These are phyloP conservation scores for Pseudopithomyces maydicus DNA, from an alignment of 2,329 filamentous ascomycete genomes.

Conservation along the genomic window DNA sequence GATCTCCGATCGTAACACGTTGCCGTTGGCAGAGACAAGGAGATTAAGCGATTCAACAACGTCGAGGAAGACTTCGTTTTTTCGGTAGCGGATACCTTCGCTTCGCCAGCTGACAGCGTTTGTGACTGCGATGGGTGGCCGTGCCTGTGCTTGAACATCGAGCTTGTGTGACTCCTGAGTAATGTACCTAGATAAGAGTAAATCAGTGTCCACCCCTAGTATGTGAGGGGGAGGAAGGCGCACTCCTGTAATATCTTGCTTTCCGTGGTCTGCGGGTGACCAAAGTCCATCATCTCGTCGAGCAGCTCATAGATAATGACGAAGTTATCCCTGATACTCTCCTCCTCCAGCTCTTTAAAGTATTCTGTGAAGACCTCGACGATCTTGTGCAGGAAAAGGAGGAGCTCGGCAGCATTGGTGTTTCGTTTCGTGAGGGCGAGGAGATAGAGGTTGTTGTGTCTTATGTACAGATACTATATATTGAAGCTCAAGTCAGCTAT, in stretches of 20 bases:
- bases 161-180: slow-evolving; percentile 99
- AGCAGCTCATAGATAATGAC: slow-evolving; percentile 98
- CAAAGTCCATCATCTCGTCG: slow-evolving; percentile 99
- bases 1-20: slow-evolving; percentile 94
- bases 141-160: slow-evolving; percentile 91
- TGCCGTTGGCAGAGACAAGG: slow-evolving; percentile 90
- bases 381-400: slow-evolving; percentile 96
- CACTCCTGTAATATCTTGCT: slow-evolving; percentile 96
- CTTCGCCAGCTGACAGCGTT: slow-evolving; percentile 98
- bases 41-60: slow-evolving; percentile 97
- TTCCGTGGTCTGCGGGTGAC: slow-evolving; percentile 97
- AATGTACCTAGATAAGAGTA: slow-evolving; percentile 69
- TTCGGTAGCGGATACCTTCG: slow-evolving; percentile 96
- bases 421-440: slow-evolving; percentile 98
- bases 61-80: slow-evolving; percentile 99
- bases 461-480: slow-evolving; percentile 91
- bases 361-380: slow-evolving; percentile 99
- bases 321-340: slow-evolving; percentile 98
- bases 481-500: slow-evolving; percentile 4
- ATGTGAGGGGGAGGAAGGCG: slow-evolving; percentile 18
- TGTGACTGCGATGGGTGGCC: slow-evolving; percentile 95
- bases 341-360: slow-evolving; percentile 98
- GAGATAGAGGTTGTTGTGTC: slow-evolving; percentile 98
- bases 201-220: slow-evolving; percentile 6
- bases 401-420: slow-evolving; percentile 97